A percentile compares a stretch with the other conserved stretches of the same genome.
Conservation (phyloP, 257 asterid species). For the Salvia miltiorrhiza region DNA sequence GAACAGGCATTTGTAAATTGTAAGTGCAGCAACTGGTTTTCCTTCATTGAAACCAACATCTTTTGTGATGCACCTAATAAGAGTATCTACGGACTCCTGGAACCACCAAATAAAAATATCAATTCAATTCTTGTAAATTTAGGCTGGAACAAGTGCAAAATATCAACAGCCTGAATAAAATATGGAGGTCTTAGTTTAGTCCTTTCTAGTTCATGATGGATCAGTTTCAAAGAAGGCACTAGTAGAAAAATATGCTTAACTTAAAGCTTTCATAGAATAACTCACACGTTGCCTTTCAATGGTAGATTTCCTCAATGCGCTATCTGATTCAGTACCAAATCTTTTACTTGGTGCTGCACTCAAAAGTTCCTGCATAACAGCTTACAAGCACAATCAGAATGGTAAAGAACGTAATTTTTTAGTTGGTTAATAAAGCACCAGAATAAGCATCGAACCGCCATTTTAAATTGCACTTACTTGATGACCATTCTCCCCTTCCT, state of each 20-base stretch:
- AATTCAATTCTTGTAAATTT: conserved; percentile 7
- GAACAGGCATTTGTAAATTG: conserved; percentile 77
- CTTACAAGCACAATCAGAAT: conserved; percentile 14
- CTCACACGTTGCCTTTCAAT: conserved; percentile 79
- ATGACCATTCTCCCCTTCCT: conserved; percentile 68
- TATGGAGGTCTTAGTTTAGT: background rate
- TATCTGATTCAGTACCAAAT: conserved; percentile 51
- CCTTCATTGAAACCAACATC: conserved; percentile 87
- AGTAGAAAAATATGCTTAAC: background rate
- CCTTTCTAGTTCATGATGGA: background rate
- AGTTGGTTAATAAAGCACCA: background rate
- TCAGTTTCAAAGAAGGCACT: conserved; percentile 2
- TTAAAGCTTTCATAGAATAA: conserved; percentile 3
- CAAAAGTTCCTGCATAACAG: conserved; percentile 52
- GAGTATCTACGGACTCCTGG: conserved; percentile 70
- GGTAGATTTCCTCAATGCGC: conserved; percentile 52
- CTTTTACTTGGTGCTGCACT: conserved; percentile 33
- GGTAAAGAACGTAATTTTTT: background rate
- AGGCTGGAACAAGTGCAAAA: background rate
- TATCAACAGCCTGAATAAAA: background rate
- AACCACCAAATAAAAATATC: conserved; percentile 13
- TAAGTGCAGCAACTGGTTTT: conserved; percentile 84
- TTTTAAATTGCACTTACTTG: conserved; percentile 46
- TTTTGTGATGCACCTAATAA: conserved; percentile 51
- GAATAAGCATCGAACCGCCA: conserved; percentile 6